Percentiles rank a stretch among this genome's conserved stretches.
Evolutionary conservation across 164 flowering plant species (phyloP).

Genomic region (Magnolia officinalis): DNA sequence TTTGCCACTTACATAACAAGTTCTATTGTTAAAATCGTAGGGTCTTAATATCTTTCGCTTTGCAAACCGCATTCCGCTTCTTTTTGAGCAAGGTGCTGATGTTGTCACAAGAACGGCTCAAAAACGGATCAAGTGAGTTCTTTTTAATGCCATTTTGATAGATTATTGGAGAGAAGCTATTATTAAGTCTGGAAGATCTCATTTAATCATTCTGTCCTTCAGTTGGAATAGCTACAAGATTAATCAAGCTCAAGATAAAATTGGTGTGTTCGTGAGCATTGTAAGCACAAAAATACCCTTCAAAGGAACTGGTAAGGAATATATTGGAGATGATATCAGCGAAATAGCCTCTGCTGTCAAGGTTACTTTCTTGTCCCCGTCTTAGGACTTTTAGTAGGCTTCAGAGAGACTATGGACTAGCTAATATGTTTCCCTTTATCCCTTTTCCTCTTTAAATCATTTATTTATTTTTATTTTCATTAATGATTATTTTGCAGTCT

Average conservation of each 20-base stretch:
- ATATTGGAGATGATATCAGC: conserved; percentile 95
- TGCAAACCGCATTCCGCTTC: conserved; percentile 96
- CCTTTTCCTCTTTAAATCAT: background rate
- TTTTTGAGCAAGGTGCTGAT: conserved; percentile 99
- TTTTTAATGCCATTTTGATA: background rate
- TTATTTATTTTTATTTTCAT: background rate
- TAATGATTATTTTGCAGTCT: conserved; percentile 36
- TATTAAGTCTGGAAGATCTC: background rate
- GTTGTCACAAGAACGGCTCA: conserved; percentile 94
- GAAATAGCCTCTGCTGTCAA: conserved; percentile 95
- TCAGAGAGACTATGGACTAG: background rate
- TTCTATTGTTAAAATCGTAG: conserved; percentile 33
- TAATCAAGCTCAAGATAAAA: conserved; percentile 90
- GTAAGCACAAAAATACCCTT: conserved; percentile 99
- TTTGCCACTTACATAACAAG: background rate
- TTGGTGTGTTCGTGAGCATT: conserved; percentile 95
- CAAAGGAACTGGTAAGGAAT: conserved; percentile 98
- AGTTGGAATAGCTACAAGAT: conserved; percentile 97
- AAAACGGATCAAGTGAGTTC: conserved; percentile 80
- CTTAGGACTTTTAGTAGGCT: background rate
- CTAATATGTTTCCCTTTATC: conserved; percentile 13
- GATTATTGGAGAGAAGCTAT: background rate
- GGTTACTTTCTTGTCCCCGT: conserved; percentile 35
- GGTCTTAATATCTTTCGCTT: conserved; percentile 94
- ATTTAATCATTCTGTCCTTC: conserved; percentile 23